Percentiles rank a stretch among this genome's conserved stretches.
Conservation (phyloP, 1,284 basidiomycete species). For the Agaricales sp. region DNA sequence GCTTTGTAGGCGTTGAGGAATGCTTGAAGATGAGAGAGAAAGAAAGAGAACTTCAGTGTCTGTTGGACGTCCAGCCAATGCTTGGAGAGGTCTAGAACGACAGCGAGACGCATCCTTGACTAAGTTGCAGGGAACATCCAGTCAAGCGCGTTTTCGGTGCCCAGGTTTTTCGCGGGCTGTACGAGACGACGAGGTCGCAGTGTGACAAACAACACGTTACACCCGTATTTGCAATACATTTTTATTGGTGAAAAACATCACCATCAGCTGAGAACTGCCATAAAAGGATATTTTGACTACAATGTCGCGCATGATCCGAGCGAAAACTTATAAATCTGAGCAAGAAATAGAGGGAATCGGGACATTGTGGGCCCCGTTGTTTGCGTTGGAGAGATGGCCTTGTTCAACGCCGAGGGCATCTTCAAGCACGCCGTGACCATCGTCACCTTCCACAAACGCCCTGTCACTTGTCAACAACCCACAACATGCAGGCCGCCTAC, state of each 20-base stretch:
- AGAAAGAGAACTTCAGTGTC: conserved; percentile 51
- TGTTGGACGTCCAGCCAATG: conserved; percentile 51
- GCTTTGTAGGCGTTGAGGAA: conserved; percentile 93
- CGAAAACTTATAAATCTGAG: background rate
- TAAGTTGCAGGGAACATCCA: background rate
- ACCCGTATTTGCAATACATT: background rate
- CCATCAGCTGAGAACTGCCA: background rate
- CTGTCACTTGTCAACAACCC: conserved; percentile 19
- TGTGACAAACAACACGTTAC: background rate
- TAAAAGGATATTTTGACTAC: background rate
- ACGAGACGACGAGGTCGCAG: background rate
- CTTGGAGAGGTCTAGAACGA: conserved; percentile 77
- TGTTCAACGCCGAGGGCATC: background rate
- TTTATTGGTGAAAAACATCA: background rate
- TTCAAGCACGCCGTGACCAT: background rate
- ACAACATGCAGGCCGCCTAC: conserved; percentile 22
- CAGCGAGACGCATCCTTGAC: conserved; percentile 55
- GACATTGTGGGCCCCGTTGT: background rate
- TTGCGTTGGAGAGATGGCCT: background rate
- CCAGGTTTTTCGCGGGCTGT: background rate
- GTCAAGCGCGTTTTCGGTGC: background rate
- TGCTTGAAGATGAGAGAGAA: conserved; percentile 75
- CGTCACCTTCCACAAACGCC: conserved; percentile 6
- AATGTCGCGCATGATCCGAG: too few relatives aligned
- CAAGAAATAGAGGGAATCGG: background rate